A percentile compares a stretch with the other conserved stretches of the same genome.
phyloP scores from a whole-genome alignment of 306 rosid species.

The Arachis hypogaea region DNA sequence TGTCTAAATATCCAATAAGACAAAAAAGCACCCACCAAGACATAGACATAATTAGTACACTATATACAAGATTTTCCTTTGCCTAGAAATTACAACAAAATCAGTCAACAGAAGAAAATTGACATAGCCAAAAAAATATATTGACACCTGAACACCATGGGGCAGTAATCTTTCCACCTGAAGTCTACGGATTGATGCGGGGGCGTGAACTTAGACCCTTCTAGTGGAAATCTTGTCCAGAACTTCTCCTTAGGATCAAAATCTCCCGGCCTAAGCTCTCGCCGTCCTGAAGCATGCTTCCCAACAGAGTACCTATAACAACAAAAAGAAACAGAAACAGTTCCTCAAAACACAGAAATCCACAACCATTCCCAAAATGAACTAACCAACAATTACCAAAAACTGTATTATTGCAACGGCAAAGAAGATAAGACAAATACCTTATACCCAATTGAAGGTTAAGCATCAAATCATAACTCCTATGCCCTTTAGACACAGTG shows the following conservation, averaged over 20 bases:
- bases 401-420: conserved; percentile 21
- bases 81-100: conserved; percentile 13
- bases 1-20: conserved; percentile 45
- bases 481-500: conserved; percentile 52
- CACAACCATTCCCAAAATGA: background rate
- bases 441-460: conserved; percentile 58
- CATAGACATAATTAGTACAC: conserved; percentile 28
- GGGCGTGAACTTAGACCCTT: conserved; percentile 61
- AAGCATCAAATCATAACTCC: conserved; percentile 57
- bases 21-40: conserved; percentile 39
- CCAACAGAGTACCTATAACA: conserved; percentile 51
- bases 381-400: background rate
- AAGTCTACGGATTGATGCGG: conserved; percentile 57
- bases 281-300: conserved; percentile 47
- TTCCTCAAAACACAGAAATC: background rate
- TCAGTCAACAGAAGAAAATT: background rate
- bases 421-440: conserved; percentile 21
- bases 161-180: conserved; percentile 63
- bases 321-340: background rate
- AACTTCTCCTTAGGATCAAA: conserved; percentile 61
- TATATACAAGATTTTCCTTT: conserved; percentile 6
- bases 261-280: conserved; percentile 50
- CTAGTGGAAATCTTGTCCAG: conserved; percentile 59
- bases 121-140: background rate
- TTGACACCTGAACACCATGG: conserved; percentile 57